These are phyloP conservation scores for Fagopyrum homotropicum DNA, from an alignment of 148 eudicot species.

Conservation along the genomic window DNA sequence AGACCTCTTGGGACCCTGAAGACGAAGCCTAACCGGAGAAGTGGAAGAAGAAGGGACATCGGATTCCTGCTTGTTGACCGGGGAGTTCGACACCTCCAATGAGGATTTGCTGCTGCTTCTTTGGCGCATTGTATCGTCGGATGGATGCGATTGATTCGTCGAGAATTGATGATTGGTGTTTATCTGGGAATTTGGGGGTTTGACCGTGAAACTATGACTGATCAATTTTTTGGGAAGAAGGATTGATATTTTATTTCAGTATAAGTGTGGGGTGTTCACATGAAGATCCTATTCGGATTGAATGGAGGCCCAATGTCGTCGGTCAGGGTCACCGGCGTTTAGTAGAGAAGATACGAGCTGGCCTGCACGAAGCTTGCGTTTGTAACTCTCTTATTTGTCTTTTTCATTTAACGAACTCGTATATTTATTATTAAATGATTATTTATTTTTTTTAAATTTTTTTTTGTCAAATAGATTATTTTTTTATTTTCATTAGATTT, in stretches of 20 bases:
- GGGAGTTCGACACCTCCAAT: neutral
- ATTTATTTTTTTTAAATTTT: too few species aligned
- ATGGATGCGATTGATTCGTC: neutral
- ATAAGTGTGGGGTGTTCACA: neutral
- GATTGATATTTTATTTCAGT: neutral
- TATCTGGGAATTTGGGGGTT: neutral
- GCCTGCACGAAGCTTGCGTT: neutral
- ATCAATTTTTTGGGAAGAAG: neutral
- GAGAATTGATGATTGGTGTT: neutral
- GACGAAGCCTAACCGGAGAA: constrained; percentile 8
- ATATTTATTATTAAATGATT: too few species aligned
- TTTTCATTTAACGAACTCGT: too few species aligned
- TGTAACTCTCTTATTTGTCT: too few species aligned
- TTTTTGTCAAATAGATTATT: too few species aligned
- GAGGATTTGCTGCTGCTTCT: constrained; percentile 5
- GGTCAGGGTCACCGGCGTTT: neutral
- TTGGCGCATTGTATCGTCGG: constrained; percentile 7
- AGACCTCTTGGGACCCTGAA: constrained; percentile 43
- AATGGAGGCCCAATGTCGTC: neutral
- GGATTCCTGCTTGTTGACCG: constrained; percentile 14
- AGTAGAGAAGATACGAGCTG: neutral
- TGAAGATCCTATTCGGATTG: neutral
- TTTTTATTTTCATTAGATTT: too few species aligned
- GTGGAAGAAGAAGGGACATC: constrained; percentile 3
- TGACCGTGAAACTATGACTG: neutral